Percentiles rank a stretch among this genome's conserved stretches.
Evolutionary conservation across 257 asterid genomes (phyloP).

Genomic region (Fraxinus quadrangulata): DNA sequence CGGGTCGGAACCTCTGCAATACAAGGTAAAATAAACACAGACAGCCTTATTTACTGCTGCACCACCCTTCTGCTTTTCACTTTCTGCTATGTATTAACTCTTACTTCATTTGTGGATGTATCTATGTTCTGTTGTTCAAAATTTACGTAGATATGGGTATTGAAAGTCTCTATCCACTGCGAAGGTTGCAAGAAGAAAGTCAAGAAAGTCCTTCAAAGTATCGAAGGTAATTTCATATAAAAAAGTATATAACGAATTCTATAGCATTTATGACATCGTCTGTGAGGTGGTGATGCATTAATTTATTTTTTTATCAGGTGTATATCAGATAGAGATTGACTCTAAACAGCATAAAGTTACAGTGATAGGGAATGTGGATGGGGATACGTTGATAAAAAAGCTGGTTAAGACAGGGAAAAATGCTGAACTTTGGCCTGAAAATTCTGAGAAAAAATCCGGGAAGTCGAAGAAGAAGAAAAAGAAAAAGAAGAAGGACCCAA

Average conservation of each 20-base stretch:
- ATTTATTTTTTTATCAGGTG: conserved; percentile 40
- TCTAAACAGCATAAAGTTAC: conserved; percentile 60
- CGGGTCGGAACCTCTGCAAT: conserved; percentile 44
- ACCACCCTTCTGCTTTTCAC: not conserved
- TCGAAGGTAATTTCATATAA: conserved; percentile 45
- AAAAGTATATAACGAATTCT: not conserved
- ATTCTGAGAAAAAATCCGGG: conserved; percentile 16
- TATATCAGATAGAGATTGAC: conserved; percentile 58
- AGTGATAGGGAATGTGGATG: conserved; percentile 60
- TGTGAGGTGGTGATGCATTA: not conserved
- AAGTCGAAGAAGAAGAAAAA: conserved; percentile 28
- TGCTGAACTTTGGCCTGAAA: conserved; percentile 56
- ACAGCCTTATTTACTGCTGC: not conserved
- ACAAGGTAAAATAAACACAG: conserved; percentile 32
- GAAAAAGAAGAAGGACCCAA: conserved; percentile 21
- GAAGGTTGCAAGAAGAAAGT: conserved; percentile 78
- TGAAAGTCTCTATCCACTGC: conserved; percentile 72
- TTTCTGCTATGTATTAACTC: not conserved
- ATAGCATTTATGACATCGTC: not conserved
- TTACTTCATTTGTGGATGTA: not conserved
- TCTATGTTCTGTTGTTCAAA: not conserved
- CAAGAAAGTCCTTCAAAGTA: conserved; percentile 62
- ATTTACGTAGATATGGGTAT: conserved; percentile 60
- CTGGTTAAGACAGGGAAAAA: conserved; percentile 56
- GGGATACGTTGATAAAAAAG: conserved; percentile 57